phyloP scores from a whole-genome alignment of 495 filamentous ascomycete genomes.

The Penicillium roqueforti region DNA sequence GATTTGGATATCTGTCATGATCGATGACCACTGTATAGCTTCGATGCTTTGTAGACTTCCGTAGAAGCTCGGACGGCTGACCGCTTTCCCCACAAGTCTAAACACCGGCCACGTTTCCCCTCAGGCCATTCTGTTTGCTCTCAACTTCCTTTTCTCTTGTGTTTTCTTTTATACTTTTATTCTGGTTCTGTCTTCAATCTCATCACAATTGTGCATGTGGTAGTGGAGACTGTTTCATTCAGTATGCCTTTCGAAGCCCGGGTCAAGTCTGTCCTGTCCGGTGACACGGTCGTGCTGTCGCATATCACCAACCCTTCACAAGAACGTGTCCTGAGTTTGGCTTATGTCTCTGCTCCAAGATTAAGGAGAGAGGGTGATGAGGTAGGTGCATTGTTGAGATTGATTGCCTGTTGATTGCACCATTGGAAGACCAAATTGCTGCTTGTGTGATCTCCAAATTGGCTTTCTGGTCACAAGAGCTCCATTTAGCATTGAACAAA shows the following conservation, averaged over 20 bases:
- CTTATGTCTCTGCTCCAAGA: slow-evolving; percentile 84
- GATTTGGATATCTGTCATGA: not conserved
- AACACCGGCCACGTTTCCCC: slow-evolving; percentile 31
- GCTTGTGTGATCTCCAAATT: not conserved
- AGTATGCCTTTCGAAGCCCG: slow-evolving; percentile 60
- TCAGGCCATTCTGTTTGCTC: slow-evolving; percentile 14
- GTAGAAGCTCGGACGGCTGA: slow-evolving; percentile 15
- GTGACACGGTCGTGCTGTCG: slow-evolving; percentile 82
- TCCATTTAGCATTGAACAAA: not conserved
- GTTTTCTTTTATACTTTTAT: slow-evolving; percentile 16
- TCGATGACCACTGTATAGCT: not conserved
- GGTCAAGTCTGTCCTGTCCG: slow-evolving; percentile 90
- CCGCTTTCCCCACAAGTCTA: slow-evolving; percentile 31
- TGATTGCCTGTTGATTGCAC: slow-evolving; percentile 1
- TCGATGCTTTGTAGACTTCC: not conserved
- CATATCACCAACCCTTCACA: slow-evolving; percentile 66
- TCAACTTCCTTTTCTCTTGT: slow-evolving; percentile 18
- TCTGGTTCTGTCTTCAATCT: slow-evolving; percentile 13
- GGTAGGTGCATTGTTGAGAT: slow-evolving; percentile 40
- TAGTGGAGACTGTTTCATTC: slow-evolving; percentile 17
- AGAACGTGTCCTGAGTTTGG: slow-evolving; percentile 83
- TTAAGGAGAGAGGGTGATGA: slow-evolving; percentile 87
- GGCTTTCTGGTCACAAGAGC: not conserved
- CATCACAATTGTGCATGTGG: slow-evolving; percentile 14
- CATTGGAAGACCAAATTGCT: not conserved